Conservation (phyloP, 2,329 filamentous ascomycete species). For the Pyrenophora teres region DNA sequence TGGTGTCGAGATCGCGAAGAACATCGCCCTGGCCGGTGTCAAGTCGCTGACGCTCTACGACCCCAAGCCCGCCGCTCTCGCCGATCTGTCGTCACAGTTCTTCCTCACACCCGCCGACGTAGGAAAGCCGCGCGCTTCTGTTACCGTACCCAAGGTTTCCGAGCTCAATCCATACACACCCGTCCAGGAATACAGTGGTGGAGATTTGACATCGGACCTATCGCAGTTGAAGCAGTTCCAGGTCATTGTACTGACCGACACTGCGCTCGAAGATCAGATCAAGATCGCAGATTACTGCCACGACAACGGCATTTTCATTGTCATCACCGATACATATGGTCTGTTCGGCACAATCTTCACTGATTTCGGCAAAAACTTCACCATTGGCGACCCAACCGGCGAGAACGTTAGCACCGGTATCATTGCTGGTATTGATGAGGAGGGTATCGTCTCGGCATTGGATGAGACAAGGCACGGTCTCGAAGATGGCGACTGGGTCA, state of each 20-base stretch:
- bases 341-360: slow-evolving; percentile 96
- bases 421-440: slow-evolving; percentile 84
- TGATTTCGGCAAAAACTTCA: slow-evolving; percentile 95
- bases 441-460: slow-evolving; percentile 87
- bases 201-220: slow-evolving; percentile 74
- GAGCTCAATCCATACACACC: slow-evolving; percentile 98
- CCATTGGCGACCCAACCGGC: slow-evolving; percentile 84
- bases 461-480: slow-evolving; percentile 95
- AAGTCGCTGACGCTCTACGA: slow-evolving; percentile 96
- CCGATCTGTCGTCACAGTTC: slow-evolving; percentile 95
- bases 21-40: slow-evolving; percentile 95
- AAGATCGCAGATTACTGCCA: slow-evolving; percentile 92
- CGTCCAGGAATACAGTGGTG: slow-evolving; percentile 70
- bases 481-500: slow-evolving; percentile 95
- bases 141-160: slow-evolving; percentile 85
- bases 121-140: slow-evolving; percentile 85
- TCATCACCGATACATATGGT: slow-evolving; percentile 87
- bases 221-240: slow-evolving; percentile 88
- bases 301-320: slow-evolving; percentile 86
- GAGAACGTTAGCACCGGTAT: slow-evolving; percentile 88
- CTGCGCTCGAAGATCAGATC: slow-evolving; percentile 78
- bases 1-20: slow-evolving; percentile 98
- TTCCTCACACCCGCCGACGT: slow-evolving; percentile 89
- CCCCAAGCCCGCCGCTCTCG: slow-evolving; percentile 78
- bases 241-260: slow-evolving; percentile 87